Base-by-base conservation (phyloP, 306 rosid genomes). In the Citrullus amarus region DNA sequence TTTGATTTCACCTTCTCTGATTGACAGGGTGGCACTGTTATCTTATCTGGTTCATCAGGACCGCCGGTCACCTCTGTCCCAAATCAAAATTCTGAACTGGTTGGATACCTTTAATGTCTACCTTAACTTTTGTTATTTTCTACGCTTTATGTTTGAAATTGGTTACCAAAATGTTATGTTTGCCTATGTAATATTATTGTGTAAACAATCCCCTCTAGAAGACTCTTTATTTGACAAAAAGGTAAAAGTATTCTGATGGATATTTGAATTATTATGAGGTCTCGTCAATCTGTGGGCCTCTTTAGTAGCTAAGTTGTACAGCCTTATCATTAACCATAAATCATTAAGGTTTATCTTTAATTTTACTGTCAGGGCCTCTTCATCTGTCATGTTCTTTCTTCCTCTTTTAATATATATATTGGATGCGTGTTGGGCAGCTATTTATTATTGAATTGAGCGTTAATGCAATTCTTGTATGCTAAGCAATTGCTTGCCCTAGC, bases 11-110 rank as follows among this genome's bases (percentile, higher is more conserved):
- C 63, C 43, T 83, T 61, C 78, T 86, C 46, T 77, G 66, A 66
- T 81, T 81, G 82, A 72, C 92, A 96, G 99, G 99, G 99, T 54
- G 91, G 84, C 79, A 96, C 99, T 57, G 98, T 96, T 53, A 90
- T 96, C 82, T 83, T 96, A 83, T 96, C 99, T 77, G 98, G 99
- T 83, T 93, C 99, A 60, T 91, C 99, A 54, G 99, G 99, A 81
- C 99, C 98, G 1, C 98, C 99, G 0, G 93, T 96, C 83, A 88
- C 97, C 54, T 90, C 99, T 69, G 96, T 96, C 55, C 94, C 99
- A 54, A 96, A 68, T 83, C 99, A 96, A 86, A 96, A 92, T 83
- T 92, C 98, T 72, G 99, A 96, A 84, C 88, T 96, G 97, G 99
- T 96, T 2, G 28, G 48, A 74, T 54, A 53, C 22, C 60, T 56